A percentile compares a stretch with the other conserved stretches of the same genome.
phyloP scores from a whole-genome alignment of 352 stramenopile genomes.

The Albugo candida region DNA sequence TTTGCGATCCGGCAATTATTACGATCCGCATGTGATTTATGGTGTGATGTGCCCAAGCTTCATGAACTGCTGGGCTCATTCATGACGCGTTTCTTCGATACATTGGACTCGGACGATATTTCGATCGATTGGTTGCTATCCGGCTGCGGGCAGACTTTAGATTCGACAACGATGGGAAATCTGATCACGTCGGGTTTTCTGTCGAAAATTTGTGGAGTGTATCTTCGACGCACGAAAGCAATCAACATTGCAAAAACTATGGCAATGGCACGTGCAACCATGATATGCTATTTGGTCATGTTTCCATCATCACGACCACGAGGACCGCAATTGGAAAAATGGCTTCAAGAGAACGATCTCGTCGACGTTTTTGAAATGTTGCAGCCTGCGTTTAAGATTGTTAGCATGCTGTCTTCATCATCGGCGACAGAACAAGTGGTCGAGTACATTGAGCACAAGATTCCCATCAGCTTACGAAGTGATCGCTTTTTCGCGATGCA shows the following conservation, averaged over 20 bases:
- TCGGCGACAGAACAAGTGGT: conserved; percentile 31
- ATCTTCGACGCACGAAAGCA: conserved; percentile 25
- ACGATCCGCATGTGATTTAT: conserved; percentile 31
- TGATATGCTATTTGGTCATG: conserved; percentile 35
- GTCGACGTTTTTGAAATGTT: conserved; percentile 25
- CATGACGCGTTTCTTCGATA: conserved; percentile 43
- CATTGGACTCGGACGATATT: conserved; percentile 31
- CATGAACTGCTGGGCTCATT: conserved; percentile 55
- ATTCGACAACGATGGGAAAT: conserved; percentile 42
- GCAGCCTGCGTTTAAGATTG: conserved; percentile 32
- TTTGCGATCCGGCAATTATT: conserved; percentile 39
- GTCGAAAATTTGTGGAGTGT: conserved; percentile 20
- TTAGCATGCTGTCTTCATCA: conserved; percentile 20
- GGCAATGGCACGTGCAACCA: conserved; percentile 29
- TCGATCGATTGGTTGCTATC: conserved; percentile 54
- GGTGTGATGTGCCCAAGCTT: conserved; percentile 69
- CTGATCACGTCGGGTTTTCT: conserved; percentile 51
- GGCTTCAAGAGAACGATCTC: conserved; percentile 43
- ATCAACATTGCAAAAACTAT: conserved; percentile 22
- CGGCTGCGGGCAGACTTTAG: conserved; percentile 20
- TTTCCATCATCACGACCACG: conserved; percentile 21
- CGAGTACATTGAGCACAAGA: conserved; percentile 28
- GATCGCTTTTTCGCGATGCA: conserved; percentile 43
- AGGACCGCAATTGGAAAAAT: conserved; percentile 28
- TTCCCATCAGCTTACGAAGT: conserved; percentile 23